phyloP scores from a whole-genome alignment of 352 stramenopile genomes.

The Phytopythium oedochilum region DNA sequence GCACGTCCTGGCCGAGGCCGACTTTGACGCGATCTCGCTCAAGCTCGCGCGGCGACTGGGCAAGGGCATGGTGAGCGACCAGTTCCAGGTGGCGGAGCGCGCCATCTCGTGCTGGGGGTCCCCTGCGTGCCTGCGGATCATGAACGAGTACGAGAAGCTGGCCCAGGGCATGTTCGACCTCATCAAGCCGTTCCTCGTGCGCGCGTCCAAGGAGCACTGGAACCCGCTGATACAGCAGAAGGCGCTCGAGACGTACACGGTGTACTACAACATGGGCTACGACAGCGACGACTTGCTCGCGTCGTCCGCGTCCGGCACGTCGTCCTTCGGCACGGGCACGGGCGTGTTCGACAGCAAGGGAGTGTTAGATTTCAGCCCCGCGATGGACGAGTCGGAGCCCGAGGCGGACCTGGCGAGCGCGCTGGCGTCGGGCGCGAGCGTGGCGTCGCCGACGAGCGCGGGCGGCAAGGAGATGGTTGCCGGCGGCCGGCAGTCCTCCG shows the following conservation, averaged over 20 bases:
- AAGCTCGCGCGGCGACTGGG: conserved; percentile 60
- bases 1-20: conserved; percentile 72
- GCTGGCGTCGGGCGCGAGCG: conserved; percentile 6
- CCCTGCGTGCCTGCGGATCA: conserved; percentile 74
- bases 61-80: conserved; percentile 76
- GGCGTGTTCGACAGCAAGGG: conserved; percentile 27
- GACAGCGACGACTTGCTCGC: conserved; percentile 59
- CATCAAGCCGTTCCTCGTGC: conserved; percentile 67
- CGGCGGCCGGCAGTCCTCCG: conserved; percentile 23
- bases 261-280: conserved; percentile 90
- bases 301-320: conserved; percentile 6
- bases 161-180: conserved; percentile 81
- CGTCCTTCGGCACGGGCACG: not conserved
- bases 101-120: conserved; percentile 83
- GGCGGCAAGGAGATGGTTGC: conserved; percentile 24
- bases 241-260: conserved; percentile 79
- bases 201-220: conserved; percentile 58
- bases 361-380: conserved; percentile 38
- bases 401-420: conserved; percentile 27
- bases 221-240: conserved; percentile 85
- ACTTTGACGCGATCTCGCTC: conserved; percentile 63
- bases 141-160: conserved; percentile 89
- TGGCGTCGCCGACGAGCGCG: conserved; percentile 2
- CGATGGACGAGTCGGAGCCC: conserved; percentile 52
- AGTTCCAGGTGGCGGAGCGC: conserved; percentile 84